A percentile compares a stretch with the other conserved stretches of the same genome.
Conservation (phyloP, 2,329 filamentous ascomycete species). For the Thielaviopsis ethacetica region DNA sequence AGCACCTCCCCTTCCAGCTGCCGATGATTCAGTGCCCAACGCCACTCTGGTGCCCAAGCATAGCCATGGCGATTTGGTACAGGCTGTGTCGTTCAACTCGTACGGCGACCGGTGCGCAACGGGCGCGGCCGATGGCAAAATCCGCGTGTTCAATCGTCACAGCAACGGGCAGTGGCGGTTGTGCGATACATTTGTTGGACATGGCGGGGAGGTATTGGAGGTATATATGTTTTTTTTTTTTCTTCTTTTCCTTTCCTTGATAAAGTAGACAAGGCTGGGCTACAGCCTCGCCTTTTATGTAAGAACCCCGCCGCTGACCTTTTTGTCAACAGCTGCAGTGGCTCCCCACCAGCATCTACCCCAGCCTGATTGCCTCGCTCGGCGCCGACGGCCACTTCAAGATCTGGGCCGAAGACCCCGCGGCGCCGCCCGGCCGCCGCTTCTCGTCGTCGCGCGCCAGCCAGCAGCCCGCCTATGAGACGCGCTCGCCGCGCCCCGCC, state of each 20-base stretch:
- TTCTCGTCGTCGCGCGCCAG: conserved; percentile 46
- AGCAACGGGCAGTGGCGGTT: conserved; percentile 62
- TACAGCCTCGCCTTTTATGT: background rate
- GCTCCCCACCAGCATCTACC: conserved; percentile 80
- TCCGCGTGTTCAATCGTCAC: conserved; percentile 80
- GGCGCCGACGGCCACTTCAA: conserved; percentile 77
- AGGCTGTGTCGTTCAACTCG: conserved; percentile 76
- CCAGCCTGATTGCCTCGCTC: conserved; percentile 70
- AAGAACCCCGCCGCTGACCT: background rate
- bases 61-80: conserved; percentile 64
- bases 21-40: conserved; percentile 27
- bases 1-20: conserved; percentile 8
- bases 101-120: conserved; percentile 87
- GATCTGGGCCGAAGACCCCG: conserved; percentile 82
- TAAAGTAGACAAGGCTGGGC: too few relatives aligned
- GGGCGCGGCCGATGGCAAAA: conserved; percentile 79
- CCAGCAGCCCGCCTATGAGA: conserved; percentile 35
- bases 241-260: background rate
- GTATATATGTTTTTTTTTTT: conserved; percentile 28
- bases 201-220: conserved; percentile 80
- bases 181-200: conserved; percentile 77
- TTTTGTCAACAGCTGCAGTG: conserved; percentile 77
- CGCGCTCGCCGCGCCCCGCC: conserved; percentile 33
- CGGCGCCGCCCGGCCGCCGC: conserved; percentile 60
- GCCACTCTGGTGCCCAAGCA: conserved; percentile 51